These are phyloP conservation scores for Acidiella bohemica DNA, from an alignment of 495 filamentous ascomycete genomes.

Conservation along the genomic window DNA sequence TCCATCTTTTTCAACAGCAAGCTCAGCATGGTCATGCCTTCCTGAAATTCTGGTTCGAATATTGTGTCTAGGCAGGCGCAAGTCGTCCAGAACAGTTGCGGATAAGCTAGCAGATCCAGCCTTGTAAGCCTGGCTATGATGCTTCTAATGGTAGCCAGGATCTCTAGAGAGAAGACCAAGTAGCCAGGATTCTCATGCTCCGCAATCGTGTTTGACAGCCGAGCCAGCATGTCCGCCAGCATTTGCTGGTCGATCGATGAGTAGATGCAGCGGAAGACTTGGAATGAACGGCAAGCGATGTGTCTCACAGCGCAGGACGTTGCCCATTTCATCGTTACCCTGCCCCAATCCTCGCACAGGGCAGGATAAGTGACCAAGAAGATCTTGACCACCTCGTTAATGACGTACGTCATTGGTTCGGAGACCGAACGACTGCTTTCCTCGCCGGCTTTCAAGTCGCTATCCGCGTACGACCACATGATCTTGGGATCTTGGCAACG, in stretches of 20 bases:
- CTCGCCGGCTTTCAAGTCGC: conserved; percentile 53
- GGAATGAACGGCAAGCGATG: conserved; percentile 89
- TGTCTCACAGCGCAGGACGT: conserved; percentile 94
- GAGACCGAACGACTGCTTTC: conserved; percentile 64
- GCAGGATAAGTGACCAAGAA: conserved; percentile 78
- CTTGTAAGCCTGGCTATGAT: conserved; percentile 74
- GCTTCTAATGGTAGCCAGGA: conserved; percentile 80
- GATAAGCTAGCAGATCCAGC: conserved; percentile 67
- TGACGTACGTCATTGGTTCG: conserved; percentile 68
- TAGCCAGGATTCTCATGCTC: conserved; percentile 75
- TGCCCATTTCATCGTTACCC: conserved; percentile 82
- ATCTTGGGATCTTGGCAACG: conserved; percentile 72
- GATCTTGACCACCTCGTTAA: conserved; percentile 64
- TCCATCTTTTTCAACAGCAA: conserved; percentile 73
- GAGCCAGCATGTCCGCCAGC: conserved; percentile 88
- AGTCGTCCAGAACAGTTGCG: conserved; percentile 93
- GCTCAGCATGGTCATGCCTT: conserved; percentile 83
- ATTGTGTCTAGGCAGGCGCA: conserved; percentile 93
- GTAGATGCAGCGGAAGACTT: conserved; percentile 88
- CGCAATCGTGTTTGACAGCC: conserved; percentile 89
- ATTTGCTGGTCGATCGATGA: conserved; percentile 80
- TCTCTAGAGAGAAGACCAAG: conserved; percentile 94
- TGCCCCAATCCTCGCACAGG: conserved; percentile 79
- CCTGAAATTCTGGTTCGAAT: conserved; percentile 86
- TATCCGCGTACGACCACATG: conserved; percentile 89